A percentile compares a stretch with the other conserved stretches of the same genome.
phyloP scores from a whole-genome alignment of 805 yeast genomes.

The Hanseniaspora vineae region DNA sequence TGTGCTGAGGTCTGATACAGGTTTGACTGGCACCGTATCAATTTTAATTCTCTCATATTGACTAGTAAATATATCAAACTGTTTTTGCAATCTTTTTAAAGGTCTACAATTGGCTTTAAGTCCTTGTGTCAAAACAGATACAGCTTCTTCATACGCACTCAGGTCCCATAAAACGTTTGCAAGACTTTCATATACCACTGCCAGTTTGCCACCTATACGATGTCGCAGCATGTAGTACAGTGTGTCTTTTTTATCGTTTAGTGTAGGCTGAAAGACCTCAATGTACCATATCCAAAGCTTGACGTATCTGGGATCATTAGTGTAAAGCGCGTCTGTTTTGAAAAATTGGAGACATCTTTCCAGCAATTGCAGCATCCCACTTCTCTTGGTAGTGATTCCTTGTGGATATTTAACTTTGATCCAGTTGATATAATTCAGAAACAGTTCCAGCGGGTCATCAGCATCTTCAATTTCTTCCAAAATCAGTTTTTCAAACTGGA shows the following conservation, averaged over 20 bases:
- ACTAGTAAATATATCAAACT: conserved; percentile 32
- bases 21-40: no score
- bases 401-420: conserved; percentile 47
- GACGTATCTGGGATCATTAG: conserved; percentile 72
- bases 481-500: conserved; percentile 37
- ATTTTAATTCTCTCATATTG: conserved; percentile 21
- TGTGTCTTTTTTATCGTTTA: conserved; percentile 58
- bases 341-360: conserved; percentile 64
- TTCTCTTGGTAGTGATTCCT: conserved; percentile 44
- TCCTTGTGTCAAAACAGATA: conserved; percentile 14
- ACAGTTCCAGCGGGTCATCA: conserved; percentile 77
- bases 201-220: conserved; percentile 53
- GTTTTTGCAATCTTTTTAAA: conserved; percentile 27
- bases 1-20: no score
- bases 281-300: conserved; percentile 74
- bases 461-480: conserved; percentile 36
- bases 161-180: conserved; percentile 29
- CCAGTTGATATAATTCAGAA: conserved; percentile 68
- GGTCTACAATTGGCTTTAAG: conserved; percentile 57
- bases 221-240: conserved; percentile 60
- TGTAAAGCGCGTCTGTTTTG: conserved; percentile 51
- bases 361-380: conserved; percentile 50
- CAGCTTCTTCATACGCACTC: conserved; percentile 9
- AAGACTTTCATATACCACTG: conserved; percentile 70
- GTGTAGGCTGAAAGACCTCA: conserved; percentile 18